A percentile compares a stretch with the other conserved stretches of the same genome.
Conservation (phyloP, 768 basidiomycete species). For the Rhodotorula babjevae region DNA sequence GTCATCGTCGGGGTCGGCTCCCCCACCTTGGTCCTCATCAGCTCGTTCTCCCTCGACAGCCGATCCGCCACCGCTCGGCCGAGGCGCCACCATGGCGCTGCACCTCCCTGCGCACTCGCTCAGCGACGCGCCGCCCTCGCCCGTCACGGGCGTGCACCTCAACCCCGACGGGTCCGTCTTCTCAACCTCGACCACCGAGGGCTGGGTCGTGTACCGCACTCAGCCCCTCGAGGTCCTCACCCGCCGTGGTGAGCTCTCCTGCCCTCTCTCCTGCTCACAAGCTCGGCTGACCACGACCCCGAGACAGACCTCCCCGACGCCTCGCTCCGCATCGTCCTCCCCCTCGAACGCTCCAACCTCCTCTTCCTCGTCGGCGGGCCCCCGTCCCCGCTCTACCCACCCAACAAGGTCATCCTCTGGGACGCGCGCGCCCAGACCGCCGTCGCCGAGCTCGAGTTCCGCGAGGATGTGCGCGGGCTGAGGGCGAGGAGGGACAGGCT, state of each 20-base stretch:
- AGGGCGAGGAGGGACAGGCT: conserved; percentile 38
- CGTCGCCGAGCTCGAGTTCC: conserved; percentile 82
- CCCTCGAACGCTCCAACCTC: conserved; percentile 73
- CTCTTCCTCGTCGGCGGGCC: conserved; percentile 84
- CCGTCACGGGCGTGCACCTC: conserved; percentile 13
- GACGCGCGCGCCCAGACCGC: conserved; percentile 67
- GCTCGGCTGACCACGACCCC: no score
- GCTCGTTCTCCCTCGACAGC: no score
- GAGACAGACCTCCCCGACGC: conserved; percentile 32
- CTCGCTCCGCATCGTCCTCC: conserved; percentile 48
- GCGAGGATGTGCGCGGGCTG: conserved; percentile 53
- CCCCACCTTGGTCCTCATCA: no score
- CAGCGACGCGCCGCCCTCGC: conserved; percentile 13
- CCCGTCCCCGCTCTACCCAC: conserved; percentile 78
- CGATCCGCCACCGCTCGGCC: neutral
- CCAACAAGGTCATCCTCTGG: conserved; percentile 88
- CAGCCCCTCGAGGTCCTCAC: conserved; percentile 17
- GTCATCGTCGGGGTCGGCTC: no score
- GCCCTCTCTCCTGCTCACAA: no score
- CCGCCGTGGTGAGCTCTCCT: conserved; percentile 19
- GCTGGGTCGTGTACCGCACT: conserved; percentile 33
- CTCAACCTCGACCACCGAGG: conserved; percentile 25
- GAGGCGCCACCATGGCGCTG: conserved; percentile 15
- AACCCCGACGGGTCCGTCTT: conserved; percentile 16
- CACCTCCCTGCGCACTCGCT: conserved; percentile 30